These are phyloP conservation scores for Thozetella sp. DNA, from an alignment of 495 filamentous ascomycete genomes.

Conservation along the genomic window DNA sequence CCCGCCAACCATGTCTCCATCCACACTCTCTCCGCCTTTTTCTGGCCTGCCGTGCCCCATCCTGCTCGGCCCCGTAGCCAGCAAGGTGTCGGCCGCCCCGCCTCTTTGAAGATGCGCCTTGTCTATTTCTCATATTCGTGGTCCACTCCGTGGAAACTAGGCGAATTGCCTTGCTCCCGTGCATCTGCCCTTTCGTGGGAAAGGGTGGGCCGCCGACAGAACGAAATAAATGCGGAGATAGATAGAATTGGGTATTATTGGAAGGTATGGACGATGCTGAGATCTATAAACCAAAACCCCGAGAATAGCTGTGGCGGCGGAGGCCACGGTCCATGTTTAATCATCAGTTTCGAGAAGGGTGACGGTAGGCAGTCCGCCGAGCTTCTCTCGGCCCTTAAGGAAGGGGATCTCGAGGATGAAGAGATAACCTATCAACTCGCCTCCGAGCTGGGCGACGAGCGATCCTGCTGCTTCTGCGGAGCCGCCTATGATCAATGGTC, in stretches of 20 bases:
- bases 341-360: conserved; percentile 69
- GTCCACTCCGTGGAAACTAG: too few relatives aligned
- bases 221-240: background rate
- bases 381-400: conserved; percentile 87
- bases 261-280: background rate
- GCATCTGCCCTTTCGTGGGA: background rate
- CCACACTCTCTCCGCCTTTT: too few relatives aligned
- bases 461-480: conserved; percentile 86
- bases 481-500: conserved; percentile 62
- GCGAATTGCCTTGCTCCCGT: too few relatives aligned
- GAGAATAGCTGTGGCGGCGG: too few relatives aligned
- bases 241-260: conserved; percentile 2
- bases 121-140: too few relatives aligned
- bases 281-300: background rate
- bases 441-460: conserved; percentile 83
- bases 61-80: too few relatives aligned
- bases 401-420: conserved; percentile 97
- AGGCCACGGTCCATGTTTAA: conserved; percentile 17
- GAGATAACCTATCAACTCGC: conserved; percentile 81
- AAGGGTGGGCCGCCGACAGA: background rate
- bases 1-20: background rate
- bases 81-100: too few relatives aligned
- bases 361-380: conserved; percentile 76
- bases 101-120: too few relatives aligned
- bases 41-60: too few relatives aligned